These are phyloP conservation scores for Lactifluus volemus DNA, from an alignment of 768 basidiomycete species.

Conservation along the genomic window DNA sequence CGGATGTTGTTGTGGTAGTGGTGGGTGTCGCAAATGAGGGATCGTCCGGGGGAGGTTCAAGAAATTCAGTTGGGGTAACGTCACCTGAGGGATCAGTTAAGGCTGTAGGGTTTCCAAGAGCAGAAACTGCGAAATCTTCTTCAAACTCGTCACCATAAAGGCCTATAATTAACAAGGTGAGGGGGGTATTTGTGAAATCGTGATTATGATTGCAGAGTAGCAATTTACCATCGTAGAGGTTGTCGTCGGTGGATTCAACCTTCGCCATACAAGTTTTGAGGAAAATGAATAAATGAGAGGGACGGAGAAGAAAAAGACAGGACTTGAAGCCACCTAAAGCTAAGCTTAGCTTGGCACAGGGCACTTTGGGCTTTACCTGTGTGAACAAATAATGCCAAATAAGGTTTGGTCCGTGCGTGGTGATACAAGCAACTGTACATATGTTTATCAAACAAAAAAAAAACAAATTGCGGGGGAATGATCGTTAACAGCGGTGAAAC, in stretches of 20 bases:
- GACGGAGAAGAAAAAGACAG: not conserved
- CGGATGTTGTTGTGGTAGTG: too few relatives aligned
- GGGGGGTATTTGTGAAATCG: not conserved
- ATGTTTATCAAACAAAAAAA: slow-evolving; percentile 1
- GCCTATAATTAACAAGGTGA: not conserved
- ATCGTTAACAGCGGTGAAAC: slow-evolving; percentile 6
- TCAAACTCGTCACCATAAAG: slow-evolving; percentile 22
- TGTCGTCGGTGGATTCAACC: slow-evolving; percentile 16
- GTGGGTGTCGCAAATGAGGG: not conserved
- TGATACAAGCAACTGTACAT: slow-evolving; percentile 15
- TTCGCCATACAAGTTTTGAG: slow-evolving; percentile 9
- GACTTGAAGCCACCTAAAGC: too few relatives aligned
- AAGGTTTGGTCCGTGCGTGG: slow-evolving; percentile 5
- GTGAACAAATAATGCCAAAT: slow-evolving; percentile 11
- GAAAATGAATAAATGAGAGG: not conserved
- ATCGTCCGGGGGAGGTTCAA: slow-evolving; percentile 14
- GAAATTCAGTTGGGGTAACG: not conserved
- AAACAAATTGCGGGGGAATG: slow-evolving; percentile 6
- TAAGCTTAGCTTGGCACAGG: not conserved
- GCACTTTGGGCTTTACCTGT: too few relatives aligned
- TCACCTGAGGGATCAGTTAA: not conserved
- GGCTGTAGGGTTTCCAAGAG: slow-evolving; percentile 1
- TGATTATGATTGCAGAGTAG: not conserved
- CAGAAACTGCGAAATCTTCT: slow-evolving; percentile 16
- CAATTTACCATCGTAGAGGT: slow-evolving; percentile 18